phyloP scores from a whole-genome alignment of 495 filamentous ascomycete genomes.

The Aspergillus heteromorphus region DNA sequence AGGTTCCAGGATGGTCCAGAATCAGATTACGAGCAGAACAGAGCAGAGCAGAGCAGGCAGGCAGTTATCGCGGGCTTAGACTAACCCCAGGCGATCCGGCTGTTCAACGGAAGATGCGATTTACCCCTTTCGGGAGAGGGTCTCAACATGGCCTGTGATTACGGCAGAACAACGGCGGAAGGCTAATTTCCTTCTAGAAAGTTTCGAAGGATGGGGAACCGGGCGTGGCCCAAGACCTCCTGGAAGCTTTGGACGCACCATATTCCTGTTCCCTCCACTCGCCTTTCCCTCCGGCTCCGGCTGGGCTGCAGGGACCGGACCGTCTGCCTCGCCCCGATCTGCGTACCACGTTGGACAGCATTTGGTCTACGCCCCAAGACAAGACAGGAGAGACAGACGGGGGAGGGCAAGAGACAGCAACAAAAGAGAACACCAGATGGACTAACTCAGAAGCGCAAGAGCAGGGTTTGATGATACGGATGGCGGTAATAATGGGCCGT shows the following conservation, averaged over 20 bases:
- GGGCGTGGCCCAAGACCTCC: constrained; percentile 1
- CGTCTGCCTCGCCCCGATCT: neutral
- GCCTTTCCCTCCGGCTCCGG: neutral
- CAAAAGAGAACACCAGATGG: neutral
- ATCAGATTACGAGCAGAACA: constrained; percentile 1
- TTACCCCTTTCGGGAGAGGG: constrained; percentile 9
- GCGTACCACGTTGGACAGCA: constrained; percentile 16
- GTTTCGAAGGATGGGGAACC: constrained; percentile 19
- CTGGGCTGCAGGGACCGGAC: neutral
- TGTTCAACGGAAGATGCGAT: neutral
- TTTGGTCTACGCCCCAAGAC: neutral
- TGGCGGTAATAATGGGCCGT: constrained; percentile 4
- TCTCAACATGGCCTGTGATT: constrained; percentile 4
- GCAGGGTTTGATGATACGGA: neutral
- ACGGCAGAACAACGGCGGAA: constrained; percentile 18
- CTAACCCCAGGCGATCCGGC: constrained; percentile 4
- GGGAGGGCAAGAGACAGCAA: neutral
- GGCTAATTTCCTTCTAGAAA: constrained; percentile 28
- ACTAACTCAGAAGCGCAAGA: neutral
- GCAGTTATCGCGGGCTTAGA: too few species aligned
- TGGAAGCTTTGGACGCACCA: constrained; percentile 5
- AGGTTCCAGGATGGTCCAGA: neutral
- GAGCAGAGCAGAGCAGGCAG: too few species aligned
- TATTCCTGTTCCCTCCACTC: constrained; percentile 4
- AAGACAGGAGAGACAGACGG: neutral